These are phyloP conservation scores for Citrullus mucosospermus DNA, from an alignment of 306 rosid species.

Conservation along the genomic window DNA sequence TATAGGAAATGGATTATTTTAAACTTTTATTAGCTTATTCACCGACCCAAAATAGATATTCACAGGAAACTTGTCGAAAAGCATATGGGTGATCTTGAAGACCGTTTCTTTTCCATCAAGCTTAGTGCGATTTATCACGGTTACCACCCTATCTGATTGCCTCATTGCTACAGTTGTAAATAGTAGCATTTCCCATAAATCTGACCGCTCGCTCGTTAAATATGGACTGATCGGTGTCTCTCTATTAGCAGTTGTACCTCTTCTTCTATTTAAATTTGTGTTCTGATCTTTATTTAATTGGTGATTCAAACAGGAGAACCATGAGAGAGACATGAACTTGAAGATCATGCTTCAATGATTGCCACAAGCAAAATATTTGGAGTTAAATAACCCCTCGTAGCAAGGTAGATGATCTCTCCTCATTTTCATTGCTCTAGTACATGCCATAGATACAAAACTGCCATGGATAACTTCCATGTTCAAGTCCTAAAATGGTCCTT, in stretches of 20 bases:
- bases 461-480: not conserved
- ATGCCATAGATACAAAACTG: not conserved
- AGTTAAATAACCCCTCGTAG: not conserved
- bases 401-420: not conserved
- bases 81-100: not conserved
- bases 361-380: not conserved
- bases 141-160: not conserved
- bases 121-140: constrained; percentile 6
- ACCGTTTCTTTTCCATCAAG: not conserved
- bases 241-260: not conserved
- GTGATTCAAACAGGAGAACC: constrained; percentile 3
- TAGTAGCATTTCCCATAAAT: not conserved
- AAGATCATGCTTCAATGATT: not conserved
- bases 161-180: not conserved
- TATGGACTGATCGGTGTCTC: not conserved
- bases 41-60: not conserved
- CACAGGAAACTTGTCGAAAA: not conserved
- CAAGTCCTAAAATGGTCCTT: not conserved
- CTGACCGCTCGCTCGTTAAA: not conserved
- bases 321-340: not conserved
- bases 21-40: not conserved
- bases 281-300: not conserved
- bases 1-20: not conserved
- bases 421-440: not conserved
- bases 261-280: not conserved